Evolutionary conservation across 495 filamentous ascomycete species (phyloP), one percentile per base, ranked within the genome.

Genomic region (Aspergillus biplanus): DNA sequence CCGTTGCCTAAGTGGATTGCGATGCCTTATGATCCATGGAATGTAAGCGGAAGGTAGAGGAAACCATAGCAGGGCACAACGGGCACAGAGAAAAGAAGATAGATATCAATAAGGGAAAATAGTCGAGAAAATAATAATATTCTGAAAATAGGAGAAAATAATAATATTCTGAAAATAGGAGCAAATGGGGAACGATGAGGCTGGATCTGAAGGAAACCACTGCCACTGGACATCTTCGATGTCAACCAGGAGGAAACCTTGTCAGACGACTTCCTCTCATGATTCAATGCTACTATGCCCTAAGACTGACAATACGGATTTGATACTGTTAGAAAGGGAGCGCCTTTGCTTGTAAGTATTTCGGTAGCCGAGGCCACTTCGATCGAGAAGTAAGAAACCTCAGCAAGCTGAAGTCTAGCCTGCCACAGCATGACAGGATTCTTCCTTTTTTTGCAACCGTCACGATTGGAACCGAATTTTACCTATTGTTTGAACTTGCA

Each of bases 401-500:
- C 12, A 55, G 34, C 8, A 6, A 12, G 11, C 32, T 55, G 16
- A 32, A 32, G n/a, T 7, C 21, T n/a, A 34, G 8, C 31, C 21
- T 35, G 5, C n/a, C 52, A 34, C 27, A 58, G 12, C 58, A 62
- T 15, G 46, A 64, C 13, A 60, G 53, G 6, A 66, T 69, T 2
- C 47, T 61, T 33, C 39, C 54, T 12, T 60, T 33, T 27, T 34
- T 66, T 16, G 63, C 67, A 5, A 61, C 60, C 12, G 57, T 69
- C 16, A 56, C 56, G 3, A 34, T 69, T 15, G 67, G 63, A 1
- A 44, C 33, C 11, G 50, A 66, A 1, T 69, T 63, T 33, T 57
- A 64, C n/a, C 54, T 69, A 7, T 34, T 69, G 8, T 69, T 34
- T 21, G 50, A 64, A 3, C 33, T 49, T 35, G 67, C 67, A 3